phyloP scores from a whole-genome alignment of 441 rosid genomes.

The Metrosideros polymorpha region DNA sequence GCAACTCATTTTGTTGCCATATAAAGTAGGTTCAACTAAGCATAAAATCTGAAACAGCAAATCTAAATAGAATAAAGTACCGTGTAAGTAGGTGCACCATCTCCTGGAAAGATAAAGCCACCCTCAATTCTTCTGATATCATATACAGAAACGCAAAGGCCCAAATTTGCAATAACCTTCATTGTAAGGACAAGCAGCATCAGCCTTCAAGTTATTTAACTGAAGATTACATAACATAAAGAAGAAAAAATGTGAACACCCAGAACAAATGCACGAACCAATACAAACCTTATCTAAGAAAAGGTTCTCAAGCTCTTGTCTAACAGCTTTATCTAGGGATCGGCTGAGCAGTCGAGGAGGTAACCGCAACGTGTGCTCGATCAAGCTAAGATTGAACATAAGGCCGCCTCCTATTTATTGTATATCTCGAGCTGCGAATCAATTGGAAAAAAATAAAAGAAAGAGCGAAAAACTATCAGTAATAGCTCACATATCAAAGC shows the following conservation, averaged over 20 bases:
- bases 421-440: background rate
- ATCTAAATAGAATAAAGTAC: constrained; percentile 15
- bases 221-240: background rate
- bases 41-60: background rate
- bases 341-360: constrained; percentile 62
- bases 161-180: constrained; percentile 65
- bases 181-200: background rate
- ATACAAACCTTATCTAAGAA: constrained; percentile 71
- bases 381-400: constrained; percentile 69
- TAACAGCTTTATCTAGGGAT: constrained; percentile 59
- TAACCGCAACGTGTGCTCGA: constrained; percentile 62
- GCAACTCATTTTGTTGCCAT: background rate
- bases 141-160: constrained; percentile 65
- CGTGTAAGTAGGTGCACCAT: constrained; percentile 76
- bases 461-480: background rate
- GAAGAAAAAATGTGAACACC: background rate
- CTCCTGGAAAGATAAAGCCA: constrained; percentile 72
- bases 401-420: background rate
- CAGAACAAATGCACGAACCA: background rate
- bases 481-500: background rate
- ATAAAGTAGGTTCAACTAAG: background rate
- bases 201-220: background rate
- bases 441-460: background rate
- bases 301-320: constrained; percentile 40
- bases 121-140: constrained; percentile 53